Evolutionary conservation across 306 rosid genomes (phyloP).

Genomic region (Quercus glauca): DNA sequence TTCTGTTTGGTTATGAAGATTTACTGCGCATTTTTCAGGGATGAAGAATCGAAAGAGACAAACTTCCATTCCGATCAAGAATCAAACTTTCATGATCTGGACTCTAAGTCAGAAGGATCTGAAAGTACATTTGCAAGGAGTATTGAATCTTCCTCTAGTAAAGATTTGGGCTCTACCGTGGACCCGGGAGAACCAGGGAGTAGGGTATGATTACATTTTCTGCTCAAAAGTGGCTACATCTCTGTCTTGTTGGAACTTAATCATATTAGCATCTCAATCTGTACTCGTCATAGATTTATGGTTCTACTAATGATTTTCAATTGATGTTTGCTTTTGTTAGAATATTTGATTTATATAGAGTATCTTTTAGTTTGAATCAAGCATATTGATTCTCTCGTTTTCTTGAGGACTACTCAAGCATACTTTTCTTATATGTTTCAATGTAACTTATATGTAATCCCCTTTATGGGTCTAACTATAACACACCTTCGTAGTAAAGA

Average conservation of each 20-base stretch:
- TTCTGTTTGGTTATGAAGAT: conserved; percentile 7
- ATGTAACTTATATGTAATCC: too few relatives aligned
- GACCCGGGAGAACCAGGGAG: conserved; percentile 47
- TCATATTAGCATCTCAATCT: not conserved
- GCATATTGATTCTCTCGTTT: too few relatives aligned
- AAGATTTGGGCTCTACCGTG: conserved; percentile 38
- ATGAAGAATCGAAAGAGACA: conserved; percentile 31
- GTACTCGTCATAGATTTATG: not conserved
- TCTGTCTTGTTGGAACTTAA: not conserved
- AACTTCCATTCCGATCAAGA: conserved; percentile 10
- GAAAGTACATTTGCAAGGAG: conserved; percentile 32
- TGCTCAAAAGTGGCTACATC: not conserved
- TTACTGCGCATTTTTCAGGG: conserved; percentile 25
- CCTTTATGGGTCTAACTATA: too few relatives aligned
- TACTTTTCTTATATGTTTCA: too few relatives aligned
- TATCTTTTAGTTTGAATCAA: too few relatives aligned
- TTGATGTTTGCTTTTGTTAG: not conserved
- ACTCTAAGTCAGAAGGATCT: conserved; percentile 37
- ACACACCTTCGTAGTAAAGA: too few relatives aligned
- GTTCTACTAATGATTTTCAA: not conserved
- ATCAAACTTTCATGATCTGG: conserved; percentile 24
- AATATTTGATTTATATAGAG: too few relatives aligned
- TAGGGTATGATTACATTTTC: conserved; percentile 27
- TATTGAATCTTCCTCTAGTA: conserved; percentile 37
- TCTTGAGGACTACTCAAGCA: too few relatives aligned